Evolutionary conservation across 768 basidiomycete genomes (phyloP).

Genomic region (Agaricus blazei): DNA sequence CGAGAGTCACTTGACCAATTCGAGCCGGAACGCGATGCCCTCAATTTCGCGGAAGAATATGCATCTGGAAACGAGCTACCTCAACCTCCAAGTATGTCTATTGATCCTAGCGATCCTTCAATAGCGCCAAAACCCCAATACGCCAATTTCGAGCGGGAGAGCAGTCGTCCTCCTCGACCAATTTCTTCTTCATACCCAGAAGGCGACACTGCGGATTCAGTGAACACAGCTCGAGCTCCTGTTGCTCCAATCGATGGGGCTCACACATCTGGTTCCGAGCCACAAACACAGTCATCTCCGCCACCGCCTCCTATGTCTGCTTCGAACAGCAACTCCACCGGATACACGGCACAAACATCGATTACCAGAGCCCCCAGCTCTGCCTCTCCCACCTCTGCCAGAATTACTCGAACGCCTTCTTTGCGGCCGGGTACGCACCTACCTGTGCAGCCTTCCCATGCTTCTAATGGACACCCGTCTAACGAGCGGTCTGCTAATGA

Average conservation of each 20-base stretch:
- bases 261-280: neutral
- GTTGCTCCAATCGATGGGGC: neutral
- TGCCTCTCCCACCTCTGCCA: neutral
- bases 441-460: conserved; percentile 1
- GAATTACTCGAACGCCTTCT: neutral
- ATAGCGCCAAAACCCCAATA: conserved; percentile 20
- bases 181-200: conserved; percentile 7
- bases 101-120: conserved; percentile 28
- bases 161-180: conserved; percentile 18
- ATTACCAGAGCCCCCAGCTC: neutral
- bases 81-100: conserved; percentile 71
- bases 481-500: neutral
- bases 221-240: neutral
- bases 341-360: neutral
- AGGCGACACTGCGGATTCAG: conserved; percentile 8
- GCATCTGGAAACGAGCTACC: conserved; percentile 84
- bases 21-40: conserved; percentile 79
- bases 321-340: too few species aligned
- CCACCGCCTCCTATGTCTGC: neutral
- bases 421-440: neutral
- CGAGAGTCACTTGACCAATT: conserved; percentile 82
- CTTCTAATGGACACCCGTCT: neutral
- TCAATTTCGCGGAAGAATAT: conserved; percentile 80
- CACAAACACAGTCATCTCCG: neutral
- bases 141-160: conserved; percentile 26